A percentile compares a stretch with the other conserved stretches of the same genome.
Conservation (phyloP, 306 rosid genomes). For the Trifolium repens region DNA sequence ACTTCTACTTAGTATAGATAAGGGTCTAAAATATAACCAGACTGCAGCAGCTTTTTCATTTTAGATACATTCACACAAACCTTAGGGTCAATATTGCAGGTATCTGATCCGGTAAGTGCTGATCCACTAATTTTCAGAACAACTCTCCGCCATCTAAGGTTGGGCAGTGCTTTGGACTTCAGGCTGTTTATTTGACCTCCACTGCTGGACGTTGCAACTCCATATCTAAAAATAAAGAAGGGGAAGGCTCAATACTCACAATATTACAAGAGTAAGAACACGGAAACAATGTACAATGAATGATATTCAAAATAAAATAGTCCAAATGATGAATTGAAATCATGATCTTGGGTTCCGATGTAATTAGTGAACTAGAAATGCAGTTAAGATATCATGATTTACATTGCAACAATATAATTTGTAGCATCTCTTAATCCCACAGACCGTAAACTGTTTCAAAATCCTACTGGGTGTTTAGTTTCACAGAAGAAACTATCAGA, state of each 20-base stretch:
- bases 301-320: slow-evolving; percentile 23
- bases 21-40: slow-evolving; percentile 20
- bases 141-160: slow-evolving; percentile 88
- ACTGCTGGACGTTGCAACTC: slow-evolving; percentile 56
- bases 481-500: neutral
- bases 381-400: slow-evolving; percentile 16
- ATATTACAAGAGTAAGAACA: slow-evolving; percentile 7
- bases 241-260: slow-evolving; percentile 33
- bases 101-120: slow-evolving; percentile 85
- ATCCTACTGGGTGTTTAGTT: neutral
- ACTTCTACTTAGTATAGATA: slow-evolving; percentile 30
- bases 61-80: slow-evolving; percentile 47
- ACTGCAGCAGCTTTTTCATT: neutral
- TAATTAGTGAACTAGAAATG: slow-evolving; percentile 11
- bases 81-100: slow-evolving; percentile 87
- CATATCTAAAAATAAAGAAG: slow-evolving; percentile 56
- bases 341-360: neutral
- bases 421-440: neutral
- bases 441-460: neutral
- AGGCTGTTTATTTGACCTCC: slow-evolving; percentile 62
- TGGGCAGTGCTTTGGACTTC: slow-evolving; percentile 69
- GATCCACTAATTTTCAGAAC: slow-evolving; percentile 92
- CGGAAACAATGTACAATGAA: slow-evolving; percentile 17
- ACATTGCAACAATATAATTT: slow-evolving; percentile 9
- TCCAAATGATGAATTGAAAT: slow-evolving; percentile 1